Percentiles rank a stretch among this genome's conserved stretches.
These are phyloP conservation scores for Fusarium foetens DNA, from an alignment of 2,329 filamentous ascomycete genomes.

Conservation along the genomic window DNA sequence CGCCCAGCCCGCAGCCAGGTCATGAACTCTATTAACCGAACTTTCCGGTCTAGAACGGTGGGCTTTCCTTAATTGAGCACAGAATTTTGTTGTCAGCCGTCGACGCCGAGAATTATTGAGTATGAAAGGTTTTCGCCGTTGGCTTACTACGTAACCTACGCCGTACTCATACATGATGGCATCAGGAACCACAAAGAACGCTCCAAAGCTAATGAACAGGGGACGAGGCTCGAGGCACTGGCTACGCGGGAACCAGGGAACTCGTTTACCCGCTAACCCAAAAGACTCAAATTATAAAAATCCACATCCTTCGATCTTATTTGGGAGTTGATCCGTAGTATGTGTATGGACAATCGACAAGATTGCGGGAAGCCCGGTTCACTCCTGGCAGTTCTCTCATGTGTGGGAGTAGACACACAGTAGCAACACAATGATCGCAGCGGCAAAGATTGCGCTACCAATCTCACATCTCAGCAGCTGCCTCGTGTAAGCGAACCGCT, in stretches of 20 bases:
- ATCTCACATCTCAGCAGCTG: constrained; percentile 31
- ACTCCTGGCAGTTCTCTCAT: background rate
- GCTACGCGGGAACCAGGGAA: constrained; percentile 40
- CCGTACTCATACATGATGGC: constrained; percentile 16
- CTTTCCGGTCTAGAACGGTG: constrained; percentile 28
- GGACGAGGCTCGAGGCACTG: constrained; percentile 26
- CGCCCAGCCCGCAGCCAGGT: constrained; percentile 20
- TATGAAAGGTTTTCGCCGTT: constrained; percentile 2
- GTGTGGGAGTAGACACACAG: background rate
- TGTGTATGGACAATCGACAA: background rate
- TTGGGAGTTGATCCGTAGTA: constrained; percentile 21
- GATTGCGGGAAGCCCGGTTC: background rate
- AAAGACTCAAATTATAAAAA: constrained; percentile 23
- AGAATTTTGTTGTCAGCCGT: constrained; percentile 3
- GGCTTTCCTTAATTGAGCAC: constrained; percentile 14
- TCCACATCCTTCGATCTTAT: constrained; percentile 11
- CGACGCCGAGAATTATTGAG: constrained; percentile 7
- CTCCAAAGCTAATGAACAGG: constrained; percentile 11
- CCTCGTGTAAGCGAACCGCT: constrained; percentile 15
- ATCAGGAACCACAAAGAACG: constrained; percentile 22
- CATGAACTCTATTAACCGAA: constrained; percentile 31
- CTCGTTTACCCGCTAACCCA: constrained; percentile 32
- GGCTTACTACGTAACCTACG: background rate
- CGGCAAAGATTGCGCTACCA: constrained; percentile 4
- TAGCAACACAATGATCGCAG: background rate